Evolutionary conservation across 106 monocot genomes (phyloP).

Genomic region (Platanthera guangdongensis): DNA sequence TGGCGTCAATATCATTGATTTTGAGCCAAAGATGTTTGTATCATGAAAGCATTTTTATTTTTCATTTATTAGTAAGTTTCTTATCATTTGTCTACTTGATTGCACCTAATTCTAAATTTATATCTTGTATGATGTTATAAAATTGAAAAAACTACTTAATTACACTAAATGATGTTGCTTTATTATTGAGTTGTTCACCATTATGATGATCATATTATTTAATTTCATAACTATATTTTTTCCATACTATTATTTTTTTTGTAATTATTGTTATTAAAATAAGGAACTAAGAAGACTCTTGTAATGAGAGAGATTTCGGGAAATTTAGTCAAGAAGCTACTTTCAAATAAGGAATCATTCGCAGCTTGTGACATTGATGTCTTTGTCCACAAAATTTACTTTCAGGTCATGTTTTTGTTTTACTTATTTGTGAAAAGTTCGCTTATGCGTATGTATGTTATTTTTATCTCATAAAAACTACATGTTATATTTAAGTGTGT

Average conservation of each 20-base stretch:
- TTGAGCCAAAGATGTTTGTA: not conserved
- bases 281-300: constrained; percentile 81
- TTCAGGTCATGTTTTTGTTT: not conserved
- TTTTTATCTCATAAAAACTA: too few species aligned
- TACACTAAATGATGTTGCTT: not conserved
- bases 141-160: not conserved
- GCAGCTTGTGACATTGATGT: constrained; percentile 84
- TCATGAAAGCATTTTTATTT: not conserved
- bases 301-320: constrained; percentile 91
- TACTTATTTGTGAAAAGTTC: not conserved
- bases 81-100: not conserved
- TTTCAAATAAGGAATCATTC: constrained; percentile 70
- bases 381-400: constrained; percentile 88
- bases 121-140: not conserved
- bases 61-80: not conserved
- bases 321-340: constrained; percentile 49
- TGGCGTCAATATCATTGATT: not conserved
- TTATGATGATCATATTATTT: not conserved
- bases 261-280: constrained; percentile 1
- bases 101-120: not conserved
- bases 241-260: not conserved
- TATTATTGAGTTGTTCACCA: not conserved
- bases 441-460: too few species aligned
- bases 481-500: too few species aligned
- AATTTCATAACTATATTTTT: not conserved